phyloP scores from a whole-genome alignment of 768 basidiomycete genomes.

The Mycena rosella region DNA sequence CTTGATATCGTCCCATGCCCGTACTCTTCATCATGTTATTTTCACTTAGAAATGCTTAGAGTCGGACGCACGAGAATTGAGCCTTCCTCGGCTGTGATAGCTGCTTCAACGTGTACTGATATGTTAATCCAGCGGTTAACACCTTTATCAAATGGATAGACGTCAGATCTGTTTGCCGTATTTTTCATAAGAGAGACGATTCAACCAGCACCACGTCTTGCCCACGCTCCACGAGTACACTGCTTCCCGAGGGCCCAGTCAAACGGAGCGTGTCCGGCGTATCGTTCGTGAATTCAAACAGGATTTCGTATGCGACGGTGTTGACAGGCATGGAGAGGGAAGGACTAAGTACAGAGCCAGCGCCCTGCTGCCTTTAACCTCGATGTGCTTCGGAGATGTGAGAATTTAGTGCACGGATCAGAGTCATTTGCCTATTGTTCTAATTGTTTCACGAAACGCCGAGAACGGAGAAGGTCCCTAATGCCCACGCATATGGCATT shows the following conservation, averaged over 20 bases:
- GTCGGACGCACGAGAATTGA: slow-evolving; percentile 57
- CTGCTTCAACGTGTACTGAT: slow-evolving; percentile 61
- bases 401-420: slow-evolving; percentile 34
- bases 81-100: slow-evolving; percentile 47
- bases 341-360: slow-evolving; percentile 5
- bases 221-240: slow-evolving; percentile 24
- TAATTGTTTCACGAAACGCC: slow-evolving; percentile 38
- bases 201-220: slow-evolving; percentile 35
- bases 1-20: slow-evolving; percentile 58
- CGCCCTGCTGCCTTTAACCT: slow-evolving; percentile 27
- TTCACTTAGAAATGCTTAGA: neutral
- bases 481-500: slow-evolving; percentile 25
- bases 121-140: slow-evolving; percentile 61
- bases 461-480: slow-evolving; percentile 21
- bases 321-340: slow-evolving; percentile 56
- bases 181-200: slow-evolving; percentile 16
- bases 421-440: slow-evolving; percentile 38
- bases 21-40: slow-evolving; percentile 49
- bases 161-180: slow-evolving; percentile 19
- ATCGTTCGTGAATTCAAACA: slow-evolving; percentile 66
- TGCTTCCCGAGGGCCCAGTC: slow-evolving; percentile 16
- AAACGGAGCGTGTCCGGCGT: slow-evolving; percentile 54
- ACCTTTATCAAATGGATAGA: slow-evolving; percentile 41
- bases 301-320: slow-evolving; percentile 66
- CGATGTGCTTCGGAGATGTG: slow-evolving; percentile 30